These are phyloP conservation scores for Colletotrichum tanaceti DNA, from an alignment of 2,329 filamentous ascomycete species.

Conservation along the genomic window DNA sequence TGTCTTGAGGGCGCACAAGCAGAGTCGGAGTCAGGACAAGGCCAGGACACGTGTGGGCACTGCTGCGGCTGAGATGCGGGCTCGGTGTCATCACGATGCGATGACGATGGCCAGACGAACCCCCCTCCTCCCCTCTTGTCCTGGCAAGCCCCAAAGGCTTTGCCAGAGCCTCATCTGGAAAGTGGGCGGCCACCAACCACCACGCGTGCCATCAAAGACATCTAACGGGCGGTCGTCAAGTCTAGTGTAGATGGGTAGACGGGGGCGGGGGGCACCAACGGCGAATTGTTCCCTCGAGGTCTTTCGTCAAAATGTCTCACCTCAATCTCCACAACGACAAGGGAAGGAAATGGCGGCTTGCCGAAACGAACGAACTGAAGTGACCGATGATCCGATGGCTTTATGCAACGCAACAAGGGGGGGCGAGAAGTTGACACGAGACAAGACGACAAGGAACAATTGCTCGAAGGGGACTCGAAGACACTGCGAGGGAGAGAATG, in stretches of 20 bases:
- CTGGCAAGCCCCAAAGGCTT: neutral
- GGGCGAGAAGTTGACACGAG: slow-evolving; percentile 8
- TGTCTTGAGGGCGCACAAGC: slow-evolving; percentile 3
- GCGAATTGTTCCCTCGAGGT: neutral
- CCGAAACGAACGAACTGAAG: neutral
- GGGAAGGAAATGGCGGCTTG: slow-evolving; percentile 2
- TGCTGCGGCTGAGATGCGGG: neutral
- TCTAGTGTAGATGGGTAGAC: neutral
- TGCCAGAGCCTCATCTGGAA: slow-evolving; percentile 12
- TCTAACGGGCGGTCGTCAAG: slow-evolving; percentile 8
- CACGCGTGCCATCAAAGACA: slow-evolving; percentile 16
- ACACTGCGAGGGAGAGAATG: neutral
- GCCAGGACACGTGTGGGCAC: slow-evolving; percentile 1
- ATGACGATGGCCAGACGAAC: slow-evolving; percentile 4
- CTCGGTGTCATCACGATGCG: neutral
- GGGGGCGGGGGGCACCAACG: neutral
- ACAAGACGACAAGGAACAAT: neutral
- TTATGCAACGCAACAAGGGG: slow-evolving; percentile 16
- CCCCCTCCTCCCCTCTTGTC: neutral
- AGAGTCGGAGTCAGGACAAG: no score
- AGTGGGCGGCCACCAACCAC: neutral
- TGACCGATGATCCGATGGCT: slow-evolving; percentile 5
- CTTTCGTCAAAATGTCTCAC: slow-evolving; percentile 20
- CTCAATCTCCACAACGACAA: neutral
- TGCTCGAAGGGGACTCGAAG: no score